Percentiles rank a stretch among this genome's conserved stretches.
Evolutionary conservation across 169 alveolate species (phyloP).

Genomic region (Theileria annulata): DNA sequence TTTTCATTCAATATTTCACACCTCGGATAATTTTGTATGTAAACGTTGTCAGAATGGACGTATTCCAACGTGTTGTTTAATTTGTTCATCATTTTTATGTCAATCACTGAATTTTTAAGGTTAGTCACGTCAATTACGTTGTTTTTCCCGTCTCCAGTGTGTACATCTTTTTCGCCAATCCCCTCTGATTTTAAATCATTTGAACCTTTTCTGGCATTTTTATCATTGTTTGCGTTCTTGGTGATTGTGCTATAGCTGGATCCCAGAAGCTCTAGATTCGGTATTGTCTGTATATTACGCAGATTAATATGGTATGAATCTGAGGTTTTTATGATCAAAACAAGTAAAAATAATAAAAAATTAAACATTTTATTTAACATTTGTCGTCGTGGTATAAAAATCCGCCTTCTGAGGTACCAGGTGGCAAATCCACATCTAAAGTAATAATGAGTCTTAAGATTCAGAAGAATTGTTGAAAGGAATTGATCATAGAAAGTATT

Average conservation of each 20-base stretch:
- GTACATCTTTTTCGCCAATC: neutral
- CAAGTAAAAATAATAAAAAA: neutral
- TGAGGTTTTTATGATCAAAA: neutral
- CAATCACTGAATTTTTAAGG: slow-evolving; percentile 36
- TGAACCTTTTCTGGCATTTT: neutral
- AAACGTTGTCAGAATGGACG: slow-evolving; percentile 27
- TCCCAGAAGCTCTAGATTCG: slow-evolving; percentile 51
- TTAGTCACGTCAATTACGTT: slow-evolving; percentile 3
- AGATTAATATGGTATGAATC: neutral
- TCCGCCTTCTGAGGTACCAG: slow-evolving; percentile 63
- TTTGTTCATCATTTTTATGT: slow-evolving; percentile 17
- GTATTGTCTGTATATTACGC: slow-evolving; percentile 1
- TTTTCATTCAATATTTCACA: slow-evolving; percentile 17
- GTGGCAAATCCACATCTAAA: slow-evolving; percentile 68
- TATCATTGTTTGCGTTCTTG: neutral
- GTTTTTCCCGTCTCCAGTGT: neutral
- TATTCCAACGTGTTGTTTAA: slow-evolving; percentile 48
- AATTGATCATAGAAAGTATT: neutral
- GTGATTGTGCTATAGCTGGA: slow-evolving; percentile 30
- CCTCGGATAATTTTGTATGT: slow-evolving; percentile 27
- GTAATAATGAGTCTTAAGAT: neutral
- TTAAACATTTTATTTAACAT: slow-evolving; percentile 34
- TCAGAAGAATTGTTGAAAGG: neutral
- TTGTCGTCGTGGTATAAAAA: slow-evolving; percentile 67
- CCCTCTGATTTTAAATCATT: neutral